Percentiles rank a stretch among this genome's conserved stretches.
These are phyloP conservation scores for Kalanchoe fedtschenkoi DNA, from an alignment of 164 flowering plant genomes.

Conservation along the genomic window DNA sequence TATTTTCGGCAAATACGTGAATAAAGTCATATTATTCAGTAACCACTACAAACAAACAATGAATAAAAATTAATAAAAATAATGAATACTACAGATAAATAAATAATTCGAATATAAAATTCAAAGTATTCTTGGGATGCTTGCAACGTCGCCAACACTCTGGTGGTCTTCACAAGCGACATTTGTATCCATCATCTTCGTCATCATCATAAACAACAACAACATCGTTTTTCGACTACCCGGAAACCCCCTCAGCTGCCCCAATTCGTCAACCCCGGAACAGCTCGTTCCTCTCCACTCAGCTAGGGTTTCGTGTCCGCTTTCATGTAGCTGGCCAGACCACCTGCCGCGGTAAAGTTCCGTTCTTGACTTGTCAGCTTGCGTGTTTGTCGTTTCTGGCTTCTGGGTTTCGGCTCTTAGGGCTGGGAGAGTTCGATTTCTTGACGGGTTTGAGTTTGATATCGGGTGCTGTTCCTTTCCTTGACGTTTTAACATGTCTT, in stretches of 20 bases:
- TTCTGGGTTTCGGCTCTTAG: background rate
- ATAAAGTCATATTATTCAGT: too few species aligned
- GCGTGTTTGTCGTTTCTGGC: background rate
- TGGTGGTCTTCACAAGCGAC: conserved; percentile 7
- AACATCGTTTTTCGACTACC: background rate
- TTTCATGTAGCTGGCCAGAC: background rate
- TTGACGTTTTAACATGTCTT: background rate
- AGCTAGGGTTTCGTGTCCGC: background rate
- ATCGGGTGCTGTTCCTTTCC: too few species aligned
- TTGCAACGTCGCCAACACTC: conserved; percentile 1
- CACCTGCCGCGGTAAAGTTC: background rate
- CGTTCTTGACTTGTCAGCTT: background rate
- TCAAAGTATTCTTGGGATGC: background rate
- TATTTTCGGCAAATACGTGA: background rate
- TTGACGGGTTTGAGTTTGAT: background rate
- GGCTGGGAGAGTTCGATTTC: background rate
- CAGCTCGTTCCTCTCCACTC: background rate
- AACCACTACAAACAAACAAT: too few species aligned
- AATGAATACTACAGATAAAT: background rate
- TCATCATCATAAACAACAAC: background rate
- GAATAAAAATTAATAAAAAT: background rate
- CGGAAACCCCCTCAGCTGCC: background rate
- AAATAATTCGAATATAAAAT: background rate
- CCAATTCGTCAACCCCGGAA: conserved; percentile 4
- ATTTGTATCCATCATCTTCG: conserved; percentile 1